These are phyloP conservation scores for Phascolomyces articulosus DNA, from an alignment of 371 early-diverging fungal genomes.

Conservation along the genomic window DNA sequence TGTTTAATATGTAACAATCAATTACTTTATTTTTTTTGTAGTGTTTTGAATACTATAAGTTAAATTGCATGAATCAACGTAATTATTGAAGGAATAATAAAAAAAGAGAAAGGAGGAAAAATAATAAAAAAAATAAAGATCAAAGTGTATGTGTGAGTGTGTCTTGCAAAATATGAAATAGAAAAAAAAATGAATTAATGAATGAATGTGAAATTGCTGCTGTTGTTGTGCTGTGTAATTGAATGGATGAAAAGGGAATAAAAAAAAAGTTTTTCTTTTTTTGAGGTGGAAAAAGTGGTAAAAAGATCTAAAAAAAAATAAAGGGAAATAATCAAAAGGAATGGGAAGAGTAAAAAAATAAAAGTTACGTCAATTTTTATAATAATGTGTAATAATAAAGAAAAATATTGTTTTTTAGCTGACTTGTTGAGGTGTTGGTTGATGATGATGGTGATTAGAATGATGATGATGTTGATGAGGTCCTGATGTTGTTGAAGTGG, in stretches of 20 bases:
- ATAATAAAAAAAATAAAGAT: background rate
- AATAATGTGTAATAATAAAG: too few relatives aligned
- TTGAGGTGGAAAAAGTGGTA: background rate
- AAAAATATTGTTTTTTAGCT: slow-evolving; percentile 4
- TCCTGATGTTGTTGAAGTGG: too few relatives aligned
- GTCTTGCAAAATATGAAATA: background rate
- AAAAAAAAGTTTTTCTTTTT: too few relatives aligned
- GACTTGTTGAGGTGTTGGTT: background rate
- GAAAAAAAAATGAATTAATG: slow-evolving; percentile 8
- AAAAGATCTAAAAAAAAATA: background rate
- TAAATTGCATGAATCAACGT: slow-evolving; percentile 2
- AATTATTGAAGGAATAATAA: background rate
- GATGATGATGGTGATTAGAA: too few relatives aligned
- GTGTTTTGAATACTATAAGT: background rate
- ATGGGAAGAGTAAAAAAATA: slow-evolving; percentile 1
- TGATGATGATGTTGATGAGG: background rate
- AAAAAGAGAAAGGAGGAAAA: background rate
- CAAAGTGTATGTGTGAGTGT: background rate
- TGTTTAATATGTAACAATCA: slow-evolving; percentile 8
- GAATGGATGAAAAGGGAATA: too few relatives aligned
- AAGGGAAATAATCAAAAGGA: too few relatives aligned
- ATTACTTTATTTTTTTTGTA: background rate
- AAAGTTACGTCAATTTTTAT: background rate
- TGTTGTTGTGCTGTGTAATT: background rate
- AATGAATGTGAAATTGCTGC: background rate